phyloP scores from a whole-genome alignment of 2,329 filamentous ascomycete species.

The Sphaerulina populicola region DNA sequence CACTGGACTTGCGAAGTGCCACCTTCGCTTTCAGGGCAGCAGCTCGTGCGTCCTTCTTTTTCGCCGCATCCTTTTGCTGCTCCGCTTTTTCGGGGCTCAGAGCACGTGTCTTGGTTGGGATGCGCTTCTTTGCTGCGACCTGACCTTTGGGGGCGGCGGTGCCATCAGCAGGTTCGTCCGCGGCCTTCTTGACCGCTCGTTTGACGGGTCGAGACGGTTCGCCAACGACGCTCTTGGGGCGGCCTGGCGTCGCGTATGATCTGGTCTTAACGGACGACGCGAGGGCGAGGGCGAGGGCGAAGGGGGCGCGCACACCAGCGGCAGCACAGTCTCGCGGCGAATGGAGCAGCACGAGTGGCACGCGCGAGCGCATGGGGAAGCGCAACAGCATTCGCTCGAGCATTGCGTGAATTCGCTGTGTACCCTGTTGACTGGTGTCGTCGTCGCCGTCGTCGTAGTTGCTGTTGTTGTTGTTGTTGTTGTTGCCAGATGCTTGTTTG shows the following conservation, averaged over 20 bases:
- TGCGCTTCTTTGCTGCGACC: slow-evolving; percentile 20
- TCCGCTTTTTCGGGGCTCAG: slow-evolving; percentile 27
- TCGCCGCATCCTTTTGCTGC: slow-evolving; percentile 13
- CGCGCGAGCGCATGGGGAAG: slow-evolving; percentile 21
- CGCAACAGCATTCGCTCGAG: slow-evolving; percentile 20
- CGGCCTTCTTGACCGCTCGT: slow-evolving; percentile 25
- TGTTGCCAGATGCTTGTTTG: too few relatives aligned
- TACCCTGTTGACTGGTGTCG: background rate
- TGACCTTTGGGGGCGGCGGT: slow-evolving; percentile 22
- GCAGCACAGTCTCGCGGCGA: background rate
- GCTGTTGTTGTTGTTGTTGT: background rate
- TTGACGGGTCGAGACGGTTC: slow-evolving; percentile 29
- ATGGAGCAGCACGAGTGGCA: slow-evolving; percentile 6
- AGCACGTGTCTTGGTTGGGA: slow-evolving; percentile 7
- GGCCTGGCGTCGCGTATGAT: slow-evolving; percentile 26
- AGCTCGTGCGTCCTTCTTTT: slow-evolving; percentile 15
- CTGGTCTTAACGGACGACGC: slow-evolving; percentile 1
- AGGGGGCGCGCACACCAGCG: slow-evolving; percentile 8
- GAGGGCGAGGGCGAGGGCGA: slow-evolving; percentile 12
- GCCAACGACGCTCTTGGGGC: slow-evolving; percentile 29
- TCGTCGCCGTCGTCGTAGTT: background rate
- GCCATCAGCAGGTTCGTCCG: slow-evolving; percentile 16
- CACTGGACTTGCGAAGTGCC: slow-evolving; percentile 9
- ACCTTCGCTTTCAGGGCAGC: slow-evolving; percentile 9
- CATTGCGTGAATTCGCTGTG: slow-evolving; percentile 11